Evolutionary conservation across 2,329 filamentous ascomycete species (phyloP).

Genomic region (Hypocreales sp.): DNA sequence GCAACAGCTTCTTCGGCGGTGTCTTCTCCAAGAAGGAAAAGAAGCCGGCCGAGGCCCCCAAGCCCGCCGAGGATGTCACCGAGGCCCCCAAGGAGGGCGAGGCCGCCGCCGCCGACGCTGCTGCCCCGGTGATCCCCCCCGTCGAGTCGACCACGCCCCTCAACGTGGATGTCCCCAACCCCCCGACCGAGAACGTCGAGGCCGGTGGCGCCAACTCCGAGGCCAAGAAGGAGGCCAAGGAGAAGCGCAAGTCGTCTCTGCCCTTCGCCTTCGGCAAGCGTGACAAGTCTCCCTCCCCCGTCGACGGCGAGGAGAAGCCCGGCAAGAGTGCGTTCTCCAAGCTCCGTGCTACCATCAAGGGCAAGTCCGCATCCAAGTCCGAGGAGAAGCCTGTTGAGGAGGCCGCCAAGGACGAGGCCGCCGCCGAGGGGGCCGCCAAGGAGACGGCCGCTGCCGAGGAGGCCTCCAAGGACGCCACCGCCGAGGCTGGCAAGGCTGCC

Average conservation of each 20-base stretch:
- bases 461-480: constrained; percentile 12
- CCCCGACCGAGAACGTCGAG: constrained; percentile 32
- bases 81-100: constrained; percentile 28
- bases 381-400: constrained; percentile 25
- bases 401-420: constrained; percentile 14
- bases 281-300: constrained; percentile 42
- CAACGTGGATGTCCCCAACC: constrained; percentile 35
- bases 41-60: constrained; percentile 35
- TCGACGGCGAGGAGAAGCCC: constrained; percentile 39
- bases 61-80: constrained; percentile 20
- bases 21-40: constrained; percentile 41
- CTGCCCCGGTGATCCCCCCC: constrained; percentile 42
- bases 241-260: constrained; percentile 70
- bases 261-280: constrained; percentile 69
- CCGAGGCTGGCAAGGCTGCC: constrained; percentile 10
- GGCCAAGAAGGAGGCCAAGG: constrained; percentile 49
- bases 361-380: constrained; percentile 25
- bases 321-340: constrained; percentile 41
- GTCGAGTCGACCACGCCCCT: constrained; percentile 42
- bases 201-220: constrained; percentile 31
- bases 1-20: constrained; percentile 38
- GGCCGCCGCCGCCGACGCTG: constrained; percentile 28
- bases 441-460: constrained; percentile 13
- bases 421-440: constrained; percentile 19
- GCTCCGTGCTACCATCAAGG: constrained; percentile 41